phyloP scores from a whole-genome alignment of 2,329 filamentous ascomycete species.

The Keithomyces neogunnii region DNA sequence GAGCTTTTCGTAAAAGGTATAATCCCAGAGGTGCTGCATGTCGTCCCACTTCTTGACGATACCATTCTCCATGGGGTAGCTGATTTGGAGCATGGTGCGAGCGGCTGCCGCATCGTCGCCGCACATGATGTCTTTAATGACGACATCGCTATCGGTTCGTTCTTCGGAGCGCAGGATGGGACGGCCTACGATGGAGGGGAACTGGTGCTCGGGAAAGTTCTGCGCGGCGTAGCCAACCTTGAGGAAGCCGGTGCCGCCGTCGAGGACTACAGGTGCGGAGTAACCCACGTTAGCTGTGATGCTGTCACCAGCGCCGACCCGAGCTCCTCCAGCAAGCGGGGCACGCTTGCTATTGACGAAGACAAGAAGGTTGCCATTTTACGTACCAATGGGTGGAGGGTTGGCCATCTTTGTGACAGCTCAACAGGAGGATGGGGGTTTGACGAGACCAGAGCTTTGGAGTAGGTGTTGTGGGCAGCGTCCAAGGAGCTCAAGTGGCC shows the following conservation, averaged over 20 bases:
- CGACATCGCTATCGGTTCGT: conserved; percentile 51
- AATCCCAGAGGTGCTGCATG: conserved; percentile 99
- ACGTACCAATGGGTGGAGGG: conserved; percentile 46
- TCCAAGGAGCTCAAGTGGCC: conserved; percentile 1
- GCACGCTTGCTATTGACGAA: conserved; percentile 13
- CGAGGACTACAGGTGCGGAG: conserved; percentile 62
- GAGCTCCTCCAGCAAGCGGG: not conserved
- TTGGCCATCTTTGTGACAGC: conserved; percentile 36
- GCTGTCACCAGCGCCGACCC: not conserved
- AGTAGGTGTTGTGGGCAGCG: conserved; percentile 7
- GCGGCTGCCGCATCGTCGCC: conserved; percentile 95
- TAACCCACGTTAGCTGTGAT: conserved; percentile 8
- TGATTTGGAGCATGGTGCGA: conserved; percentile 95
- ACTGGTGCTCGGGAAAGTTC: conserved; percentile 99
- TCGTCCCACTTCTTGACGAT: conserved; percentile 99
- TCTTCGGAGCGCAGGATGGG: conserved; percentile 97
- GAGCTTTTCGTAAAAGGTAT: conserved; percentile 97
- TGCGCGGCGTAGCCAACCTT: conserved; percentile 98
- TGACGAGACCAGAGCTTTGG: not conserved
- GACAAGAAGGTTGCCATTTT: conserved; percentile 5
- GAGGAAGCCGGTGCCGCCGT: conserved; percentile 98
- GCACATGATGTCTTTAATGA: conserved; percentile 98
- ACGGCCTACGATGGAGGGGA: conserved; percentile 94
- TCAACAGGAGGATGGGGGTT: conserved; percentile 3
- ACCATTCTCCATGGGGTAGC: conserved; percentile 99